Evolutionary conservation across 1,284 basidiomycete species (phyloP).

Genomic region (Naganishia liquefaciens): DNA sequence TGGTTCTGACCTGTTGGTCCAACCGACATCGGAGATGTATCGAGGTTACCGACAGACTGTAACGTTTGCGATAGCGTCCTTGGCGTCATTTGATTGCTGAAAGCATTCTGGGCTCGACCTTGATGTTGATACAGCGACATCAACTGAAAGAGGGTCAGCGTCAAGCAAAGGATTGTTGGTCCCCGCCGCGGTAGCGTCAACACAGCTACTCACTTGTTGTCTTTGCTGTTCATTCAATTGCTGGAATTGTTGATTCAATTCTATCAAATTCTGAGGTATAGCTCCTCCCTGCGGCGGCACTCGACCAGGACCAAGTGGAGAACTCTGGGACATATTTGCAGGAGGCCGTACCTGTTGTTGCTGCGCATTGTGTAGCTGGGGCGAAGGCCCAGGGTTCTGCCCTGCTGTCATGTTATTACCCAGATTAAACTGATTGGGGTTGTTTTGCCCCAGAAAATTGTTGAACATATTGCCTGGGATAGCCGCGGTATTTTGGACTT

Average conservation of each 20-base stretch:
- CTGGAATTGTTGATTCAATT: conserved; percentile 23
- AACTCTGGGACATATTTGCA: conserved; percentile 13
- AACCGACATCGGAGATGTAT: conserved; percentile 20
- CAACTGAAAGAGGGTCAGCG: conserved; percentile 3
- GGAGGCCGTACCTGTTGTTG: conserved; percentile 17
- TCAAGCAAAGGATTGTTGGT: not conserved
- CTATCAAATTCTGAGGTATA: conserved; percentile 7
- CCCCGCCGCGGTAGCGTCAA: too few species aligned
- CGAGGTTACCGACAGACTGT: conserved; percentile 8
- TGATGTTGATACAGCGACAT: conserved; percentile 31
- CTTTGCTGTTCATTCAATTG: conserved; percentile 31
- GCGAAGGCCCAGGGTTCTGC: conserved; percentile 20
- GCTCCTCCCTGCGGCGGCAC: not conserved
- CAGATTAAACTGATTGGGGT: conserved; percentile 28
- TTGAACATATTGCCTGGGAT: conserved; percentile 21
- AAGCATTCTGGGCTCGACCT: conserved; percentile 23
- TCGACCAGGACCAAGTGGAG: conserved; percentile 19
- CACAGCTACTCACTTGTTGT: conserved; percentile 12
- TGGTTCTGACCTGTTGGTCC: not conserved
- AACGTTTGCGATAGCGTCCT: conserved; percentile 19
- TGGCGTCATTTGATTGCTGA: conserved; percentile 27
- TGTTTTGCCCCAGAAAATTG: conserved; percentile 13
- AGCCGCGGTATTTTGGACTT: conserved; percentile 1
- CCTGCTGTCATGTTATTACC: conserved; percentile 11
- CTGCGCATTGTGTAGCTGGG: conserved; percentile 27